phyloP scores from a whole-genome alignment of 2,329 filamentous ascomycete genomes.

The Fusarium piperis region DNA sequence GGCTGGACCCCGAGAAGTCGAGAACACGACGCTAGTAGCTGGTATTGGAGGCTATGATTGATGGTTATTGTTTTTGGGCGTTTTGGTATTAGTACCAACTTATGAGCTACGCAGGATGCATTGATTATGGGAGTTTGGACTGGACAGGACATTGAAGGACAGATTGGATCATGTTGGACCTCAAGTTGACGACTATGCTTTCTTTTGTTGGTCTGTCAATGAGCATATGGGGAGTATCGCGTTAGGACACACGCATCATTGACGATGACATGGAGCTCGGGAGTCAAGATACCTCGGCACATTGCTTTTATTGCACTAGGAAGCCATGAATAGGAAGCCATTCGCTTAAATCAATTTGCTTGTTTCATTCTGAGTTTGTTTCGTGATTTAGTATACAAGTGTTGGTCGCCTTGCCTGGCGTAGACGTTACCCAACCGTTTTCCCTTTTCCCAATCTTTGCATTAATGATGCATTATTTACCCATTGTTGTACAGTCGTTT shows the following conservation, averaged over 20 bases:
- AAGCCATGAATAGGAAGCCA: conserved; percentile 15
- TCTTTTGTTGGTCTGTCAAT: background rate
- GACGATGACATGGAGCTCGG: conserved; percentile 25
- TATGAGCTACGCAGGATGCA: background rate
- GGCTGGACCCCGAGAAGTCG: conserved; percentile 42
- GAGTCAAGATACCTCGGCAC: conserved; percentile 35
- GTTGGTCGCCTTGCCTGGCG: background rate
- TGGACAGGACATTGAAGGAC: background rate
- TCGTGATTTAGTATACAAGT: conserved; percentile 11
- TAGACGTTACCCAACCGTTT: background rate
- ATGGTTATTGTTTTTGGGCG: background rate
- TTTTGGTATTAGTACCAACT: background rate
- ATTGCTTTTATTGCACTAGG: conserved; percentile 1
- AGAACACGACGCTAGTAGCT: conserved; percentile 1
- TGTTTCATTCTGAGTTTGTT: conserved; percentile 5
- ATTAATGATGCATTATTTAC: background rate
- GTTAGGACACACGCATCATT: background rate
- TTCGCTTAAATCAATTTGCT: conserved; percentile 9
- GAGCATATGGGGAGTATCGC: background rate
- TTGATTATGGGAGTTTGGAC: conserved; percentile 11
- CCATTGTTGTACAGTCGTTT: conserved; percentile 6
- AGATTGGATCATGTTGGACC: background rate
- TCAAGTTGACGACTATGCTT: background rate
- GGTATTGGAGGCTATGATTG: background rate
- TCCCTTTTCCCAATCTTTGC: background rate